Base-by-base conservation (phyloP, 257 asterid species). In the Verbena officinalis region DNA sequence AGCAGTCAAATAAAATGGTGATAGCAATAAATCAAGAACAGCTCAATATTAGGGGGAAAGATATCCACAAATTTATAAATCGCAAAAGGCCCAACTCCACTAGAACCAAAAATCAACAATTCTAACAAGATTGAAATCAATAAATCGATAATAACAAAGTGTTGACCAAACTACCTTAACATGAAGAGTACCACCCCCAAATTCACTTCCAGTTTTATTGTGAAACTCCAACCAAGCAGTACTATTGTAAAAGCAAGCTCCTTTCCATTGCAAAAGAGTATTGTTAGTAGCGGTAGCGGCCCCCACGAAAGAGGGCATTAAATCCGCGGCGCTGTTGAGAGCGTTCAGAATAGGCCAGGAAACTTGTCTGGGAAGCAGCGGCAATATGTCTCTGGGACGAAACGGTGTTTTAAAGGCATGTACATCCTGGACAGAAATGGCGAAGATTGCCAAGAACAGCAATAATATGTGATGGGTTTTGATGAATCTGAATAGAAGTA, bases 141-240 rank as follows among this genome's bases (percentile, higher is more conserved):
- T 7, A 46, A 17, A 24, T 14, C 11, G 40, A 9, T 5, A 36
- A 36, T 36, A 27, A 33, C 22, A 75, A 21, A 69, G 49, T 6
- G 45, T 22, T 0, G 48, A 52, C 21, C 38, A 34, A 73, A 67
- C 43, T 11, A 92, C 98, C 94, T 87, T 81, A 63, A 93, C 67
- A 72, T 85, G 98, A 63, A 93, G 94, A 62, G 97, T 89, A 4
- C 94, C 98, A 8, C 98, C 97, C 69, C 96, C 98, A 75, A 85
- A 90, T 69, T 75, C 66, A 69, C 64, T 83, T 9, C 78, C 80
- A 56, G 72, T 73, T 24, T 85, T 84, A 65, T 89, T 89, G 64
- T 87, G 80, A 24, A 93, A 82, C 82, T 85, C 89, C 80, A 93
- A 59, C 96, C 96, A 83, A 69, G 97, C 98, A 61, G 64, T 78